phyloP scores from a whole-genome alignment of 2,329 filamentous ascomycete species.

The Didymella pomorum region DNA sequence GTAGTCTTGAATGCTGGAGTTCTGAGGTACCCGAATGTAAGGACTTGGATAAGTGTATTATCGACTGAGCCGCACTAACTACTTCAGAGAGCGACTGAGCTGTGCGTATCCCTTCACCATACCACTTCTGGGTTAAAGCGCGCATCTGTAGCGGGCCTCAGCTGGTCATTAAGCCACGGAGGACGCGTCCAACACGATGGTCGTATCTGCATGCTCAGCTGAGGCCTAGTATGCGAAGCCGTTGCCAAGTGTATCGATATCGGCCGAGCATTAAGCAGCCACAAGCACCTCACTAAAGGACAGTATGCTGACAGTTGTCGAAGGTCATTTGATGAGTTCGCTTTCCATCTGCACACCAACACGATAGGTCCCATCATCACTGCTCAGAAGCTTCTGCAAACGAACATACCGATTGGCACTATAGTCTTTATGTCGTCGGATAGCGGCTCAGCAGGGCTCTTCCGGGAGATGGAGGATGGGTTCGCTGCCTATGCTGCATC shows the following conservation, averaged over 20 bases:
- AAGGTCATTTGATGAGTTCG: constrained; percentile 63
- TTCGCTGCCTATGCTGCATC: constrained; percentile 66
- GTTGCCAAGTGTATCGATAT: constrained; percentile 4
- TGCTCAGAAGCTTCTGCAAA: constrained; percentile 61
- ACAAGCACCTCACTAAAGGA: not conserved
- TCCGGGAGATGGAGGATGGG: constrained; percentile 64
- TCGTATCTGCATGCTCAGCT: constrained; percentile 4
- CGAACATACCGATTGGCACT: constrained; percentile 57
- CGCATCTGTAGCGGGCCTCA: constrained; percentile 27
- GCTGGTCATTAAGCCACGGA: constrained; percentile 13
- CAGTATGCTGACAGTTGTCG: constrained; percentile 10
- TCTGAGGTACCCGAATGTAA: constrained; percentile 64
- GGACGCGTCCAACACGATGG: not conserved
- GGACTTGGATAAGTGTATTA: constrained; percentile 25
- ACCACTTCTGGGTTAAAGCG: constrained; percentile 33
- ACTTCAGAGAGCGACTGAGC: constrained; percentile 59
- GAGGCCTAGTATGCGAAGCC: not conserved
- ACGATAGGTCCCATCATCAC: constrained; percentile 66
- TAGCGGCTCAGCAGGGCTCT: constrained; percentile 61
- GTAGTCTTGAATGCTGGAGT: constrained; percentile 66
- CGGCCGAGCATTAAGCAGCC: not conserved
- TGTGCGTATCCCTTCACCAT: constrained; percentile 50
- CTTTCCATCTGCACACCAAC: constrained; percentile 65
- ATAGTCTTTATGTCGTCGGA: constrained; percentile 66
- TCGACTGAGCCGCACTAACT: constrained; percentile 37